Evolutionary conservation across 495 filamentous ascomycete species (phyloP).

Genomic region (Talaromyces stipitatus): DNA sequence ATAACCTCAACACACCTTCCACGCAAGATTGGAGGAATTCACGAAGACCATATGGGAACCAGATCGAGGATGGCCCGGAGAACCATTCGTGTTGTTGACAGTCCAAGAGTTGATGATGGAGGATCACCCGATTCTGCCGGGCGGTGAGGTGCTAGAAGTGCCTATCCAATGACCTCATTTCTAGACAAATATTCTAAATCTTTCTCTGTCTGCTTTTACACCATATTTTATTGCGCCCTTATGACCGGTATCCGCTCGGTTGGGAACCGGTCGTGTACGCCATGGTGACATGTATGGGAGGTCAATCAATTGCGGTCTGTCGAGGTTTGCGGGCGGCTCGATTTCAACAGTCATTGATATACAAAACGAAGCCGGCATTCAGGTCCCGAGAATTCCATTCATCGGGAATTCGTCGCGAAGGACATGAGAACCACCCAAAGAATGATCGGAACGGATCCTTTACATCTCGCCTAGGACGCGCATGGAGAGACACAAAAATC

Average conservation of each 20-base stretch:
- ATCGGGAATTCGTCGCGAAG: slow-evolving; percentile 30
- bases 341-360: not conserved
- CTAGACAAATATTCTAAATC: not conserved
- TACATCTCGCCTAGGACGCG: slow-evolving; percentile 51
- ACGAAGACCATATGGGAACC: not conserved
- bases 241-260: not conserved
- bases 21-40: not conserved
- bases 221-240: not conserved
- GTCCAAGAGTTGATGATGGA: not conserved
- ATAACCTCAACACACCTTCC: not conserved
- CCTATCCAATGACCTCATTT: slow-evolving; percentile 6
- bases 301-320: not conserved
- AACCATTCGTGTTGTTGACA: not conserved
- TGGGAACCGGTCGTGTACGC: not conserved
- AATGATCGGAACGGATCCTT: slow-evolving; percentile 46
- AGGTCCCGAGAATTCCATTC: slow-evolving; percentile 33
- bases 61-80: not conserved
- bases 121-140: slow-evolving; percentile 1
- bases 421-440: slow-evolving; percentile 28
- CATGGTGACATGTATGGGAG: not conserved
- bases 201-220: not conserved
- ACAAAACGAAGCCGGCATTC: slow-evolving; percentile 5
- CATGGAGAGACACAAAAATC: slow-evolving; percentile 65
- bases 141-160: not conserved
- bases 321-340: not conserved